These are phyloP conservation scores for Spiraea crenata DNA, from an alignment of 331 rosid genomes.

Conservation along the genomic window DNA sequence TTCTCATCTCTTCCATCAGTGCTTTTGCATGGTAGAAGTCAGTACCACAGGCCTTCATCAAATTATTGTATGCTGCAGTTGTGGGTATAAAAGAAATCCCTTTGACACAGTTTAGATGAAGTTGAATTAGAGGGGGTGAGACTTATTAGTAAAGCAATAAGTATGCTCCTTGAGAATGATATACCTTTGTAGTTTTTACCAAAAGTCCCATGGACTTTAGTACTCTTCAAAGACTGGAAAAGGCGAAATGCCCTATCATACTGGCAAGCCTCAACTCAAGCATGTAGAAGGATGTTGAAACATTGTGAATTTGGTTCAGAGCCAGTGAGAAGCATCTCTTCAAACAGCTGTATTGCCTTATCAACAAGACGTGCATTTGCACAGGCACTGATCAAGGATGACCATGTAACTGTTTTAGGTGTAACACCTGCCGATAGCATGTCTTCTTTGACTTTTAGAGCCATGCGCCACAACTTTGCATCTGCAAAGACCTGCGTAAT, in stretches of 20 bases:
- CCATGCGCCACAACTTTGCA: constrained; percentile 86
- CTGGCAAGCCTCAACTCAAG: constrained; percentile 94
- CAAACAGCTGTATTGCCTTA: constrained; percentile 75
- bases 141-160: constrained; percentile 20
- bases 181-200: constrained; percentile 30
- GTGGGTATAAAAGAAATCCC: constrained; percentile 75
- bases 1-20: constrained; percentile 75
- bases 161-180: constrained; percentile 27
- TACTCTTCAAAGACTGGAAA: constrained; percentile 72
- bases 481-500: constrained; percentile 82
- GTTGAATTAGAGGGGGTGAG: constrained; percentile 41
- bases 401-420: constrained; percentile 81
- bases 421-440: constrained; percentile 82
- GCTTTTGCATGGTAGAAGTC: constrained; percentile 84
- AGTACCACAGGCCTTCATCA: constrained; percentile 95
- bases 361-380: constrained; percentile 94
- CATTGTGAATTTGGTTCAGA: constrained; percentile 91
- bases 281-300: constrained; percentile 86
- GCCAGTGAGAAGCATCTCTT: constrained; percentile 83
- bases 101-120: constrained; percentile 46
- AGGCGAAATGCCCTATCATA: constrained; percentile 93
- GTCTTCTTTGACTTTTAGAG: constrained; percentile 75
- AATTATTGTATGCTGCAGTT: constrained; percentile 68
- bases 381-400: constrained; percentile 88
- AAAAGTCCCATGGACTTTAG: constrained; percentile 36